Evolutionary conservation across 2,329 filamentous ascomycete genomes (phyloP).

Genomic region (Cytospora leucostoma): DNA sequence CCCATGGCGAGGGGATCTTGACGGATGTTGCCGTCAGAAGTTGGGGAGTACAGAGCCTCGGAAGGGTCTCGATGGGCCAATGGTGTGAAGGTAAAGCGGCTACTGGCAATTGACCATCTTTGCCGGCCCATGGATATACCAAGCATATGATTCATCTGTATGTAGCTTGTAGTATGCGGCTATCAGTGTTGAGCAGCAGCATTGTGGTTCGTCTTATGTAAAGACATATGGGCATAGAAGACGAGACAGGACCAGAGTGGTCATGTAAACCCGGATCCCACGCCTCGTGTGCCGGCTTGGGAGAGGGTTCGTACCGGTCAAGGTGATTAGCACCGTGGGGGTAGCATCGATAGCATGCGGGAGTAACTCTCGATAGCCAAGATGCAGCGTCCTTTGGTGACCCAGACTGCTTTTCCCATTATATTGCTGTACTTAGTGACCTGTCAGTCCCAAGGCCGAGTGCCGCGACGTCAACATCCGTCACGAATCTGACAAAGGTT

Average conservation of each 20-base stretch:
- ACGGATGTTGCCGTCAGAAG: conserved; percentile 11
- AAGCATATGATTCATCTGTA: conserved; percentile 16
- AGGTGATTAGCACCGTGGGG: conserved; percentile 22
- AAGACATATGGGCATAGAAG: background rate
- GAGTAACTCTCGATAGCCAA: background rate
- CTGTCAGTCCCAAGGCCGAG: background rate
- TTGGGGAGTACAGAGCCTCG: conserved; percentile 10
- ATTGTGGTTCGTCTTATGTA: conserved; percentile 10
- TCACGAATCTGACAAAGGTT: background rate
- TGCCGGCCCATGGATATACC: conserved; percentile 15
- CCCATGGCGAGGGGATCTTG: conserved; percentile 8
- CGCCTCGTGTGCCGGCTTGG: conserved; percentile 6
- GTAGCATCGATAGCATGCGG: background rate
- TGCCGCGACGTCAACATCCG: background rate
- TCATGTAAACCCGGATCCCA: conserved; percentile 20
- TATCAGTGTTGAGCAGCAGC: background rate
- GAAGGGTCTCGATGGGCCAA: conserved; percentile 3
- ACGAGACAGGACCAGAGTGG: conserved; percentile 10
- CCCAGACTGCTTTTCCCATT: background rate
- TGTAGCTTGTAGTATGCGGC: conserved; percentile 10
- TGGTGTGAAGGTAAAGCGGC: conserved; percentile 15
- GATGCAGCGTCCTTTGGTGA: background rate
- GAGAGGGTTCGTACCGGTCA: conserved; percentile 15
- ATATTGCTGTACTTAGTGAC: background rate
- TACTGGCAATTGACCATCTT: conserved; percentile 14